These are phyloP conservation scores for Pseudocercospora ulei DNA, from an alignment of 2,329 filamentous ascomycete species.

Conservation along the genomic window DNA sequence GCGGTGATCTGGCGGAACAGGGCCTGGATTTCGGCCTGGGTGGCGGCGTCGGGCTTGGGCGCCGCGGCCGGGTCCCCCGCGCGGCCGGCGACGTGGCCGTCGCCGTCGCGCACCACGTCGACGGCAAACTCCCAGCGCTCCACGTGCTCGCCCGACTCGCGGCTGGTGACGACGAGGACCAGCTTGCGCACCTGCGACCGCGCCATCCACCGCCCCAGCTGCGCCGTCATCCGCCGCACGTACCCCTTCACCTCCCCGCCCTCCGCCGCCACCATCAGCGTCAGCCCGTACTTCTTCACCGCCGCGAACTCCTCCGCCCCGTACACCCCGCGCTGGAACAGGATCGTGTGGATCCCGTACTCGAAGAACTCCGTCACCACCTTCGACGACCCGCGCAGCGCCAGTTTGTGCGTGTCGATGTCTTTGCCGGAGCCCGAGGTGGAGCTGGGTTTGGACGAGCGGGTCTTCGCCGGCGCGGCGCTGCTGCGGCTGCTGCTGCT, in stretches of 20 bases:
- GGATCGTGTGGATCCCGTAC: constrained; percentile 94
- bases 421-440: constrained; percentile 47
- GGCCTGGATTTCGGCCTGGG: constrained; percentile 89
- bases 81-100: too few relatives aligned
- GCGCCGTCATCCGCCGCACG: constrained; percentile 98
- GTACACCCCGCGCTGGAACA: constrained; percentile 80
- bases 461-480: too few relatives aligned
- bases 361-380: constrained; percentile 81
- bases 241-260: constrained; percentile 97
- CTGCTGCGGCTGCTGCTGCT: too few relatives aligned
- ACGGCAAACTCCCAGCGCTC: constrained; percentile 99
- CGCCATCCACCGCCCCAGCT: constrained; percentile 96
- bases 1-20: constrained; percentile 98
- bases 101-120: constrained; percentile 6
- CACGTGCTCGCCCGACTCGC: constrained; percentile 91
- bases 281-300: constrained; percentile 99
- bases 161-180: constrained; percentile 91
- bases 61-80: too few relatives aligned
- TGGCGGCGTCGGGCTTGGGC: constrained; percentile 91
- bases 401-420: constrained; percentile 89
- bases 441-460: constrained; percentile 12
- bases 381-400: constrained; percentile 59
- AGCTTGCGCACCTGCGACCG: constrained; percentile 87
- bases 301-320: constrained; percentile 94
- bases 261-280: constrained; percentile 93